Evolutionary conservation across 805 yeast species (phyloP).

Genomic region (Kluyveromyces wickerhamii): DNA sequence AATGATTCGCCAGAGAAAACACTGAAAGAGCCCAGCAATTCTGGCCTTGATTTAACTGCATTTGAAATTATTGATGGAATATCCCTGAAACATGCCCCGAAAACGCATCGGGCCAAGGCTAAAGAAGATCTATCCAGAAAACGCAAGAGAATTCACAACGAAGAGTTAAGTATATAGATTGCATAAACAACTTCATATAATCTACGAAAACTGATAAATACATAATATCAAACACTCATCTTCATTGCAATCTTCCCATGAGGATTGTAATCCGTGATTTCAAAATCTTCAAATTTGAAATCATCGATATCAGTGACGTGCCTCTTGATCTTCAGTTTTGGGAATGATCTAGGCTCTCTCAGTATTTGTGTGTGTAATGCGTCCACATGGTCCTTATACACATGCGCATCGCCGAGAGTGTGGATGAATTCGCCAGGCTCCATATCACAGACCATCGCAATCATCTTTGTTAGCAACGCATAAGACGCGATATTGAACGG

Average conservation of each 20-base stretch:
- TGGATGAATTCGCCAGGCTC: conserved; percentile 94
- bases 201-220: no score
- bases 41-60: conserved; percentile 33
- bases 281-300: conserved; percentile 83
- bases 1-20: no score
- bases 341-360: conserved; percentile 74
- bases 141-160: not conserved
- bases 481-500: conserved; percentile 98
- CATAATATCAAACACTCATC: conserved; percentile 71
- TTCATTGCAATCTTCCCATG: conserved; percentile 84
- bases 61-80: conserved; percentile 34
- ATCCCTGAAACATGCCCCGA: conserved; percentile 15
- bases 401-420: conserved; percentile 95
- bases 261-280: conserved; percentile 71
- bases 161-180: not conserved
- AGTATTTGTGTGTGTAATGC: conserved; percentile 74
- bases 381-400: conserved; percentile 86
- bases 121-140: conserved; percentile 6
- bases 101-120: conserved; percentile 19
- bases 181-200: not conserved
- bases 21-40: no score
- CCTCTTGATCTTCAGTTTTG: conserved; percentile 64
- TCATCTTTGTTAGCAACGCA: conserved; percentile 86
- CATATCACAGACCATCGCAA: conserved; percentile 91
- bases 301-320: conserved; percentile 72